These are phyloP conservation scores for Globisporangium camurandrum DNA, from an alignment of 352 stramenopile species.

Conservation along the genomic window DNA sequence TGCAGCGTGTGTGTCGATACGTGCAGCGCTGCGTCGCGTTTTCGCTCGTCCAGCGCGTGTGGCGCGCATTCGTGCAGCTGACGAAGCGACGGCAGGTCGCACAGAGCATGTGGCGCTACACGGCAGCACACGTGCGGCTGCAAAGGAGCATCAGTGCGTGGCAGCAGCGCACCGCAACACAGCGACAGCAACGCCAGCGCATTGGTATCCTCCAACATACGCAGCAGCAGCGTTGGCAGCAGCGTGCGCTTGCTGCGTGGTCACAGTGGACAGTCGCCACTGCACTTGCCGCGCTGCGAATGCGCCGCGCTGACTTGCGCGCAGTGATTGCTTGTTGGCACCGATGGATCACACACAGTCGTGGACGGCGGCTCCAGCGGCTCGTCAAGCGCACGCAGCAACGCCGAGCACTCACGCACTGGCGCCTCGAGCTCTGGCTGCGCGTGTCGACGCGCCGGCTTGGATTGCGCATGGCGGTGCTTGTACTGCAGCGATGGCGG, in stretches of 20 bases:
- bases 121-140: constrained; percentile 6
- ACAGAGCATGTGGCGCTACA: constrained; percentile 15
- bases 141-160: constrained; percentile 3
- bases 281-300: constrained; percentile 3
- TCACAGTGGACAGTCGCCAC: constrained; percentile 3
- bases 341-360: neutral
- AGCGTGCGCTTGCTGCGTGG: constrained; percentile 5
- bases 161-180: neutral
- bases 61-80: constrained; percentile 11
- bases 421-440: constrained; percentile 10
- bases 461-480: neutral
- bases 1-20: constrained; percentile 2
- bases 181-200: neutral
- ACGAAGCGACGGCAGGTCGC: constrained; percentile 17
- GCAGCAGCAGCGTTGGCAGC: neutral
- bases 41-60: constrained; percentile 1
- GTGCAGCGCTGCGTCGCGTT: neutral
- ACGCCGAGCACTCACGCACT: neutral
- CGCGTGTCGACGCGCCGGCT: neutral
- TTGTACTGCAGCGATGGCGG: constrained; percentile 2
- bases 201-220: neutral
- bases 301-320: neutral
- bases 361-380: neutral
- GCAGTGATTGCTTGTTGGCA: neutral
- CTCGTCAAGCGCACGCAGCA: neutral